Percentiles rank a stretch among this genome's conserved stretches.
Conservation (phyloP, 2,329 filamentous ascomycete genomes). For the Colletotrichum limetticola region DNA sequence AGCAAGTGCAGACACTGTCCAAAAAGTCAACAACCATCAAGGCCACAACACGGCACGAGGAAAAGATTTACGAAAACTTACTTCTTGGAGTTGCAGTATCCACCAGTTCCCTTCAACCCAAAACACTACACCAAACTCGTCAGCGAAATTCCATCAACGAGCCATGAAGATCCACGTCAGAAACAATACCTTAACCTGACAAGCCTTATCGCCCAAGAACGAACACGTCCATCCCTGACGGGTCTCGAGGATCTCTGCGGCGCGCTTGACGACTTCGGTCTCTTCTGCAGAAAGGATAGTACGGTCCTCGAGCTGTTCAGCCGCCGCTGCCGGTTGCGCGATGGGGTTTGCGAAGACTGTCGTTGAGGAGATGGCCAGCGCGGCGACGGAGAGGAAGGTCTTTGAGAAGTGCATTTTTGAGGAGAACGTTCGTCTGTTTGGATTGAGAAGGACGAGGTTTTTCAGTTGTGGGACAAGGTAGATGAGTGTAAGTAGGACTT, state of each 20-base stretch:
- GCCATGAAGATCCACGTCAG: too few relatives aligned
- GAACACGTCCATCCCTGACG: neutral
- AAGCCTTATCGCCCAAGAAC: neutral
- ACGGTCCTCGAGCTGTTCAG: neutral
- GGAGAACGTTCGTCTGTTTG: too few relatives aligned
- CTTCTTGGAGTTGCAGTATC: neutral
- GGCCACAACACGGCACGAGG: too few relatives aligned
- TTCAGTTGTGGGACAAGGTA: neutral
- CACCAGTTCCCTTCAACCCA: neutral
- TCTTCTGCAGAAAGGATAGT: neutral
- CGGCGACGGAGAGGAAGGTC: neutral
- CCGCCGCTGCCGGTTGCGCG: neutral
- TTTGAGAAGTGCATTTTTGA: neutral
- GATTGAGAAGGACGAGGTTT: neutral
- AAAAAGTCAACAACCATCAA: neutral
- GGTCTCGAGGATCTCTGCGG: neutral
- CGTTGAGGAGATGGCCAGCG: neutral
- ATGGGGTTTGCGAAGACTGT: neutral
- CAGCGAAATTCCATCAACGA: neutral
- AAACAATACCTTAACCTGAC: neutral
- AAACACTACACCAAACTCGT: neutral
- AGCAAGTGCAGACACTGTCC: neutral
- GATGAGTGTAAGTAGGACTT: too few relatives aligned
- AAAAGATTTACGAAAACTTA: neutral
- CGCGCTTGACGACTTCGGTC: neutral